Percentiles rank a stretch among this genome's conserved stretches.
Evolutionary conservation across 192 early-diverging fungal genomes (phyloP).

Genomic region (Linnemannia zychae): DNA sequence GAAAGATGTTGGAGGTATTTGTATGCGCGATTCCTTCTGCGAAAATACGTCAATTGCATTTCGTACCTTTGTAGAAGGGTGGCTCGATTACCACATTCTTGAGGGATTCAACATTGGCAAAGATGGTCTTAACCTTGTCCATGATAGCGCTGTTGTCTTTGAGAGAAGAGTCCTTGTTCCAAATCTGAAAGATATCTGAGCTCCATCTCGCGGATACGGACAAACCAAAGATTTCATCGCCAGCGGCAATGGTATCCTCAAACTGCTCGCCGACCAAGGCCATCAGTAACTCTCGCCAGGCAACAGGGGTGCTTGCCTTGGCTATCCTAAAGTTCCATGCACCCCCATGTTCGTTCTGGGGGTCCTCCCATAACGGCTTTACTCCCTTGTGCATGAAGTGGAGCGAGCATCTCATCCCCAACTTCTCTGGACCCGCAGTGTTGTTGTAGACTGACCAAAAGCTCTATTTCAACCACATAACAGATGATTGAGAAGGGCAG

Average conservation of each 20-base stretch:
- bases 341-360: conserved; percentile 63
- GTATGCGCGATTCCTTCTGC: no score
- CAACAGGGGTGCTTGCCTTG: conserved; percentile 57
- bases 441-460: conserved; percentile 67
- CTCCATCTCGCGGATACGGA: conserved; percentile 62
- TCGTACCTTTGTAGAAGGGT: conserved; percentile 65
- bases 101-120: conserved; percentile 10
- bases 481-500: not conserved
- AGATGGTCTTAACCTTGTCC: conserved; percentile 48
- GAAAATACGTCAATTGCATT: no score
- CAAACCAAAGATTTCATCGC: conserved; percentile 63
- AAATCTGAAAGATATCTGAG: conserved; percentile 63
- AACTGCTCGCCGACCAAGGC: conserved; percentile 64
- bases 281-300: conserved; percentile 66
- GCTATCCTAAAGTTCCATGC: conserved; percentile 64
- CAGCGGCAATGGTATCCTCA: conserved; percentile 56
- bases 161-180: conserved; percentile 57
- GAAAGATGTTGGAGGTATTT: no score
- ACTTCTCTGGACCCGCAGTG: conserved; percentile 60
- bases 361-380: conserved; percentile 65
- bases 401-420: conserved; percentile 50
- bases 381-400: conserved; percentile 66
- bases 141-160: conserved; percentile 56
- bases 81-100: conserved; percentile 54
- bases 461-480: conserved; percentile 18